A percentile compares a stretch with the other conserved stretches of the same genome.
phyloP scores from a whole-genome alignment of 2,329 filamentous ascomycete species.

The Penicillium italicum region DNA sequence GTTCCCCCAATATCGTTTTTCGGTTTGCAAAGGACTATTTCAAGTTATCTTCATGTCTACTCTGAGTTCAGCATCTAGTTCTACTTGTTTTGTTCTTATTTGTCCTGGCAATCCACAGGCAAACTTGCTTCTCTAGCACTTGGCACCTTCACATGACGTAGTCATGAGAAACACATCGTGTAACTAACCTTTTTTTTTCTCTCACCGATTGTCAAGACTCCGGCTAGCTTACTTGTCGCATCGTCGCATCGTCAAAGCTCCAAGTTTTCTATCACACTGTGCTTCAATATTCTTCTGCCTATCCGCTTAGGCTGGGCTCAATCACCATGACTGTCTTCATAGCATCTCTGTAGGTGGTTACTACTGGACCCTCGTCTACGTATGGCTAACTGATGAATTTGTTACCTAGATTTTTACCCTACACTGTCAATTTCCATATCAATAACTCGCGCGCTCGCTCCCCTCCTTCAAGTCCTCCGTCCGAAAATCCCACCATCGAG shows the following conservation, averaged over 20 bases:
- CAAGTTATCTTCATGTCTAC: not conserved
- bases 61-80: not conserved
- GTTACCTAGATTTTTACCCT: constrained; percentile 71
- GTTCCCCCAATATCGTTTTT: not conserved
- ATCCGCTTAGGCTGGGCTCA: constrained; percentile 6
- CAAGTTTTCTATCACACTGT: not conserved
- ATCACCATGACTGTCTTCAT: constrained; percentile 57
- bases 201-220: not conserved
- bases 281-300: constrained; percentile 7
- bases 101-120: not conserved
- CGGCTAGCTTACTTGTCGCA: not conserved
- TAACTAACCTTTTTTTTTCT: constrained; percentile 14
- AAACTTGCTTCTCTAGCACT: constrained; percentile 7
- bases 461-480: constrained; percentile 38
- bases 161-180: constrained; percentile 27
- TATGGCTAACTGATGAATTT: constrained; percentile 6
- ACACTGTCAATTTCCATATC: constrained; percentile 83
- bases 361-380: not conserved
- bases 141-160: constrained; percentile 34
- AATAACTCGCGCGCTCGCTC: constrained; percentile 41
- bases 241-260: not conserved
- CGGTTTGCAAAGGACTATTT: not conserved
- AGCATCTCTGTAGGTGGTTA: constrained; percentile 53
- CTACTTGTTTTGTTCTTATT: not conserved
- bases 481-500: constrained; percentile 24